These are phyloP conservation scores for Fusarium siculi DNA, from an alignment of 2,329 filamentous ascomycete species.

Conservation along the genomic window DNA sequence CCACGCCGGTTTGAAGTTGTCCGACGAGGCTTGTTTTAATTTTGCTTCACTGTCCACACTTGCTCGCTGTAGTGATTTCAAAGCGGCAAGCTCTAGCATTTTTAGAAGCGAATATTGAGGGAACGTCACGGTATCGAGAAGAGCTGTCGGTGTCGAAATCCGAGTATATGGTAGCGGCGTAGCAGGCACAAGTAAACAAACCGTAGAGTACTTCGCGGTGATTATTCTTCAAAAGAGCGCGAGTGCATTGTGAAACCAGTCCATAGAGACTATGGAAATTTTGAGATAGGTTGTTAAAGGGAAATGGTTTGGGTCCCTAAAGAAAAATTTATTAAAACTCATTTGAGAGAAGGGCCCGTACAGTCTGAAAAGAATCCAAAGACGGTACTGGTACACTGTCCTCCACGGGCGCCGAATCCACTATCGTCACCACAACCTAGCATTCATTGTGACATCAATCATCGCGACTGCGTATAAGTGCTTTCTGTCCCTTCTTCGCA, in stretches of 20 bases:
- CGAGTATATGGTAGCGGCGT: background rate
- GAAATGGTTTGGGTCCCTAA: background rate
- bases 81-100: constrained; percentile 75
- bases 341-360: constrained; percentile 18
- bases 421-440: constrained; percentile 20
- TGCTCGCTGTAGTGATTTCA: constrained; percentile 64
- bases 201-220: constrained; percentile 23
- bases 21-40: constrained; percentile 55
- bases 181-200: constrained; percentile 36
- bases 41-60: constrained; percentile 78
- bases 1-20: constrained; percentile 37
- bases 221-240: constrained; percentile 23
- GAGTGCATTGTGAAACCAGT: background rate
- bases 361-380: background rate
- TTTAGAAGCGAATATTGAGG: constrained; percentile 61
- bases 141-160: background rate
- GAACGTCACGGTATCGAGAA: constrained; percentile 1
- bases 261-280: constrained; percentile 1
- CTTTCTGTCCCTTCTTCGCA: background rate
- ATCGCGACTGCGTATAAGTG: constrained; percentile 17
- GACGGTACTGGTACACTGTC: constrained; percentile 21
- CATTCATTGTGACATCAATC: constrained; percentile 35
- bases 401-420: background rate
- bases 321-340: constrained; percentile 28
- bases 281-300: background rate